Conservation (phyloP, 306 rosid species). For the Parietaria judaica region DNA sequence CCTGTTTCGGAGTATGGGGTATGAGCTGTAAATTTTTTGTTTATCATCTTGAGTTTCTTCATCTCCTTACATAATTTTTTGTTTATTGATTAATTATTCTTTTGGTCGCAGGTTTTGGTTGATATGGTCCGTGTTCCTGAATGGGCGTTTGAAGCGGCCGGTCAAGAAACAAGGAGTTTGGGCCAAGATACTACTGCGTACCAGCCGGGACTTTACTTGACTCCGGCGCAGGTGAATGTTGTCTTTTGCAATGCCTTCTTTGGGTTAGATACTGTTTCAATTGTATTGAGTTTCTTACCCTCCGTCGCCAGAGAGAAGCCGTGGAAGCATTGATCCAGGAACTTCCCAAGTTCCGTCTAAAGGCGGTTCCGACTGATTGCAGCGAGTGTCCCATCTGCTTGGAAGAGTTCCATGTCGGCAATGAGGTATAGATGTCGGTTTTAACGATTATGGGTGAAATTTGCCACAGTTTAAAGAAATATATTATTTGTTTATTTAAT, state of each 20-base stretch:
- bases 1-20: slow-evolving; percentile 96
- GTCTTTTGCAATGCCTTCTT: neutral
- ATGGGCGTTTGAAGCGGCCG: slow-evolving; percentile 99
- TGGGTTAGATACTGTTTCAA: neutral
- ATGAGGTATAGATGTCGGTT: slow-evolving; percentile 48
- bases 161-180: slow-evolving; percentile 91
- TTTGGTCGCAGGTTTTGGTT: slow-evolving; percentile 50
- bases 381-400: slow-evolving; percentile 97
- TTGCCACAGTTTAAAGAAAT: too few relatives aligned
- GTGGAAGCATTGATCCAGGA: slow-evolving; percentile 99
- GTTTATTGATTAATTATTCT: too few relatives aligned
- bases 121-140: slow-evolving; percentile 99
- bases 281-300: neutral
- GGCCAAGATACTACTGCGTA: slow-evolving; percentile 87
- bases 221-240: slow-evolving; percentile 81
- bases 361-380: slow-evolving; percentile 99
- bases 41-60: neutral
- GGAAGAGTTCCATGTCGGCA: slow-evolving; percentile 87
- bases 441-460: too few relatives aligned
- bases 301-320: slow-evolving; percentile 78
- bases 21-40: slow-evolving; percentile 12
- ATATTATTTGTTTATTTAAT: too few relatives aligned
- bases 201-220: slow-evolving; percentile 93
- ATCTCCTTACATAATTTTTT: too few relatives aligned
- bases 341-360: slow-evolving; percentile 88